These are phyloP conservation scores for Lasiodiplodia theobromae DNA, from an alignment of 2,329 filamentous ascomycete genomes.

Conservation along the genomic window DNA sequence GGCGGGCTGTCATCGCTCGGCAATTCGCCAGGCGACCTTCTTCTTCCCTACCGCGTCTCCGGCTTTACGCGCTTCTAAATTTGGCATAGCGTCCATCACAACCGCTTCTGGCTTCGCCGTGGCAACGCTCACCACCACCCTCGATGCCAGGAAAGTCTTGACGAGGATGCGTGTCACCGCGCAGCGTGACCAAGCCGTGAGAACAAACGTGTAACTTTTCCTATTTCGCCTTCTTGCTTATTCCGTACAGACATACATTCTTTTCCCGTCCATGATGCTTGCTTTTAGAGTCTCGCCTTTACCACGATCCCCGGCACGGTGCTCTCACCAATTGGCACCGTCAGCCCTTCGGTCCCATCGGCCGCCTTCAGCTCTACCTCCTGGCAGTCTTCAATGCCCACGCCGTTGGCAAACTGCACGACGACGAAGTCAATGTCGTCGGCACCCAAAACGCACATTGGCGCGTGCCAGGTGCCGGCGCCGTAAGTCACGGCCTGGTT, in stretches of 20 bases:
- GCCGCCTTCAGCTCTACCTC: slow-evolving; percentile 63
- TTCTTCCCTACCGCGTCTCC: not conserved
- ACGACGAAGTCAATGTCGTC: slow-evolving; percentile 84
- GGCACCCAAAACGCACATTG: slow-evolving; percentile 85
- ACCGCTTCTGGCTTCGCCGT: slow-evolving; percentile 8
- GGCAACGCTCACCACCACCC: not conserved
- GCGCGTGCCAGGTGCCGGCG: slow-evolving; percentile 93
- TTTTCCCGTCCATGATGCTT: not conserved
- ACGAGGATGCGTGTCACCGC: not conserved
- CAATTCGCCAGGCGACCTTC: not conserved
- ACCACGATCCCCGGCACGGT: not conserved
- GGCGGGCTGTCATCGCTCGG: slow-evolving; percentile 4
- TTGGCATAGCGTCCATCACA: slow-evolving; percentile 11
- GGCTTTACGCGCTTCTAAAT: slow-evolving; percentile 16
- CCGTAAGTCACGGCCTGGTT: slow-evolving; percentile 90
- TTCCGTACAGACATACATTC: not conserved
- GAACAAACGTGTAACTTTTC: not conserved
- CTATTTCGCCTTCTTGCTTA: not conserved
- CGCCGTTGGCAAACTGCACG: slow-evolving; percentile 85
- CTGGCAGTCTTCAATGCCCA: slow-evolving; percentile 85
- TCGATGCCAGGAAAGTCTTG: not conserved
- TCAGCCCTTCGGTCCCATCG: slow-evolving; percentile 40
- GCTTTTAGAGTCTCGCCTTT: slow-evolving; percentile 18
- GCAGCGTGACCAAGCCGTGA: not conserved
- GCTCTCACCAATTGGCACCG: slow-evolving; percentile 44